Evolutionary conservation across 345 rosid genomes (phyloP), one percentile per base, ranked within the genome.

Genomic region (Cardamine occulta): DNA sequence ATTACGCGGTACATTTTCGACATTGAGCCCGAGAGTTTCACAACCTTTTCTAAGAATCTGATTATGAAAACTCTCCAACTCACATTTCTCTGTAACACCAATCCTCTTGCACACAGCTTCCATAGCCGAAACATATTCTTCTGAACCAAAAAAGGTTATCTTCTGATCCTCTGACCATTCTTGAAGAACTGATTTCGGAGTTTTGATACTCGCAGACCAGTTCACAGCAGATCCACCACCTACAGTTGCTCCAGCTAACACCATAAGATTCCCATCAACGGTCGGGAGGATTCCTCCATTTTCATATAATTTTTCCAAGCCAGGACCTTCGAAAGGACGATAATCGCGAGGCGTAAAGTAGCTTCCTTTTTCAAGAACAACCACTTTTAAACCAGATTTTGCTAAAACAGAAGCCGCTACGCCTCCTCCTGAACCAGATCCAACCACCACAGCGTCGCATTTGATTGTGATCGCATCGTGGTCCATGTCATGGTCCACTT

Each of bases 381-480:
- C 13, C 5, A 91, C 99, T 64, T 88, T 92, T 6, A 84, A 69
- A 28, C 97, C 99, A 2, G 88, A 76, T 55, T 81, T 71, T 4
- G 96, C 96, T 19, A 94, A 86, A n/a, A 88, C 86, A 0, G 96
- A 88, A 12, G 96, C 97, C 0, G 97, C 97, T 4, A 95, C 97
- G 5, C 96, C 97, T 18, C 99, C 99, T 2, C 99, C 99, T 12
- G 96, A 86, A 21, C 99, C 99, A 1, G 97, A 91, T 8, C 99
- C 97, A 5, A 95, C 80, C 4, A 95, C 70, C 0, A 89, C 87
- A 6, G 56, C 97, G 59, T 95, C 99, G 24, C 97, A 95, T 71
- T 88, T 85, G 79, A 95, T 83, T 64, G 35, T 87, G 74, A 61
- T 80, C 10, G 68, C 40, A 3, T 81, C 76, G 1, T 72, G 65